Evolutionary conservation across 257 asterid species (phyloP).

Genomic region (Salvia hispanica): DNA sequence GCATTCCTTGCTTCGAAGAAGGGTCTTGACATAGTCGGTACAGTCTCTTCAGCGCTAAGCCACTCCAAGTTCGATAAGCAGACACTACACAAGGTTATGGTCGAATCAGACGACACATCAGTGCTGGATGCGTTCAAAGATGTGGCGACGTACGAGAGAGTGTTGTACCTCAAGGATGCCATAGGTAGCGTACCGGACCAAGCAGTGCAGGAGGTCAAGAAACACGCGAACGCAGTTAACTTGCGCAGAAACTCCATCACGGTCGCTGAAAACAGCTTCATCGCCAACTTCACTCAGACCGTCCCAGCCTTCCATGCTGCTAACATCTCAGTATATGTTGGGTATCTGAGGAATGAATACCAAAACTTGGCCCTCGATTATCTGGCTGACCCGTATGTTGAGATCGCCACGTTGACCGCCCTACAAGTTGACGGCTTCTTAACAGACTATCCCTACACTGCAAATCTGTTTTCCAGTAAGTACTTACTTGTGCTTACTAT

Average conservation of each 20-base stretch:
- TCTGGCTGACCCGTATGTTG: conserved; percentile 75
- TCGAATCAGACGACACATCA: conserved; percentile 72
- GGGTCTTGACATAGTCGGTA: conserved; percentile 62
- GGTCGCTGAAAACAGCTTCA: conserved; percentile 43
- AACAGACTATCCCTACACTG: conserved; percentile 79
- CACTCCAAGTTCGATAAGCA: conserved; percentile 68
- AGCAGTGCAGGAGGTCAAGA: conserved; percentile 64
- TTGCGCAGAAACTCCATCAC: conserved; percentile 58
- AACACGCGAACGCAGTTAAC: conserved; percentile 71
- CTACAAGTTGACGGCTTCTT: conserved; percentile 61
- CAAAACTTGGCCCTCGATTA: conserved; percentile 68
- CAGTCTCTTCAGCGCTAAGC: conserved; percentile 56
- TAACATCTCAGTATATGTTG: conserved; percentile 72
- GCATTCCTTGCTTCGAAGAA: conserved; percentile 60
- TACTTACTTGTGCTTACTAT: no score
- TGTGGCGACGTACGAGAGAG: conserved; percentile 54
- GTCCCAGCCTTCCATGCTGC: conserved; percentile 69
- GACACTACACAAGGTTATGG: conserved; percentile 54
- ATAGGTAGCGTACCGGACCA: conserved; percentile 49
- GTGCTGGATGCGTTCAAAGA: conserved; percentile 60
- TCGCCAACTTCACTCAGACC: conserved; percentile 53
- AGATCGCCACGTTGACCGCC: conserved; percentile 52
- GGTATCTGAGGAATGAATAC: conserved; percentile 69
- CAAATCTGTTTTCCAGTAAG: conserved; percentile 65
- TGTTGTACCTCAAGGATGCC: conserved; percentile 41